These are phyloP conservation scores for Debaryomyces sp. DNA, from an alignment of 1,139 yeast species.

Conservation along the genomic window DNA sequence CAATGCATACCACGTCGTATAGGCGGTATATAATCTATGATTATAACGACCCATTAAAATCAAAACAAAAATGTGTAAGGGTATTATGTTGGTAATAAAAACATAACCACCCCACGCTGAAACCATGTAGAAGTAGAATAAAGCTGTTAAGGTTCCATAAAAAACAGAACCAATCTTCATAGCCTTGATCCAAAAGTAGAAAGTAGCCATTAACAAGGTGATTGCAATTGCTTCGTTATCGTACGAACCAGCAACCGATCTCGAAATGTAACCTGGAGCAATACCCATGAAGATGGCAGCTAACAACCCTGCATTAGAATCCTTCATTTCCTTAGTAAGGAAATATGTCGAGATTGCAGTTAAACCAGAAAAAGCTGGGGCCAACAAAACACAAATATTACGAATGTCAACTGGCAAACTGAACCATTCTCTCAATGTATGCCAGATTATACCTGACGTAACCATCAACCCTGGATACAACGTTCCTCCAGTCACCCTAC, in stretches of 20 bases:
- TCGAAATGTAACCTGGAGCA: conserved; percentile 97
- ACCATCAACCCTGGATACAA: conserved; percentile 98
- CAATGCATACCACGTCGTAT: conserved; percentile 94
- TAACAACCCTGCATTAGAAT: conserved; percentile 83
- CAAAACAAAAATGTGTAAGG: conserved; percentile 90
- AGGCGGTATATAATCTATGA: conserved; percentile 87
- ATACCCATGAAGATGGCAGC: conserved; percentile 96
- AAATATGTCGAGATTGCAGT: conserved; percentile 93
- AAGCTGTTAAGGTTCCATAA: conserved; percentile 82
- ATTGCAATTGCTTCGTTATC: conserved; percentile 99
- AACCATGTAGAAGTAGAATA: conserved; percentile 97
- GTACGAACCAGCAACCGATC: conserved; percentile 98
- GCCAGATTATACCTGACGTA: conserved; percentile 89
- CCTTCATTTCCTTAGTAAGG: conserved; percentile 88
- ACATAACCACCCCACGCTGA: conserved; percentile 99
- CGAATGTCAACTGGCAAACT: conserved; percentile 91
- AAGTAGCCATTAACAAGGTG: conserved; percentile 92
- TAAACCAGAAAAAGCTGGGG: conserved; percentile 94
- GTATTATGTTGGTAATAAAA: conserved; percentile 95
- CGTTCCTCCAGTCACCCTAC: conserved; percentile 99
- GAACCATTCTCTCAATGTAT: conserved; percentile 59
- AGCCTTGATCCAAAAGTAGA: conserved; percentile 94
- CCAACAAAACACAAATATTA: conserved; percentile 92
- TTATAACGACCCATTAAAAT: conserved; percentile 93
- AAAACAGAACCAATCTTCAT: conserved; percentile 87